Base-by-base conservation (phyloP, 805 yeast species). In the Cyberlindnera xylosilytica region DNA sequence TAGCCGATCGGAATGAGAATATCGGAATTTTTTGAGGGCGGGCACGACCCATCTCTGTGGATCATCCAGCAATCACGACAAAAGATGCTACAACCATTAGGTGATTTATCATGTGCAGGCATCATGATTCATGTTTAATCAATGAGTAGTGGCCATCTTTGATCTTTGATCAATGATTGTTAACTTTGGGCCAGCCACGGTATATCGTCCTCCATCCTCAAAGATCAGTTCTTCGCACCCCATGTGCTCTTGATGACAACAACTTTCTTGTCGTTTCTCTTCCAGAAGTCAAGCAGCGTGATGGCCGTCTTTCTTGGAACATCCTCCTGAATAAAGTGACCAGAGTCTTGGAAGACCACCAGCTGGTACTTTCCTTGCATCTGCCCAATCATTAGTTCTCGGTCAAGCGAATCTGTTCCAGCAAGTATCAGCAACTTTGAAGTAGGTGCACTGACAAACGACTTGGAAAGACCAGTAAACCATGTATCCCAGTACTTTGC, bases 301-400 rank as follows among this genome's bases (percentile, higher is more conserved):
- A 75, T 44, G 0, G 90, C 83, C 0, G 86, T 72, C 53, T 83
- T 83, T 4, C 58, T 63, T 0, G 97, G 93, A 6, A 76, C 72
- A 61, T 93, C 99, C 59, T 93, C 99, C 36, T 93, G 99, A n/a
- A 95, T 68, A 53, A 90, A 93, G 64, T 93, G 99, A 1, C 98
- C 97, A 2, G 89, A 70, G 41, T 81, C 83, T 48, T 74, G 78
- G 60, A 88, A 83, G 4, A 89, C 93, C 12, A 87, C 80, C 31
- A 93, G 72, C 64, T 95, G 99, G 62, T 84, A 93, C 60, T 81
- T 83, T 2, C 99, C 99, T 64, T 90, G 98, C 99, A 93, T 93
- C 63, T 95, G 99, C 1, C 97, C 99, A 39, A 93, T 81, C 62
- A 90, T 88, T 36, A 93, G 69, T 29, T 76, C 76, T 49, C 83